phyloP scores from a whole-genome alignment of 2,329 filamentous ascomycete genomes.

The Monosporascus ibericus region DNA sequence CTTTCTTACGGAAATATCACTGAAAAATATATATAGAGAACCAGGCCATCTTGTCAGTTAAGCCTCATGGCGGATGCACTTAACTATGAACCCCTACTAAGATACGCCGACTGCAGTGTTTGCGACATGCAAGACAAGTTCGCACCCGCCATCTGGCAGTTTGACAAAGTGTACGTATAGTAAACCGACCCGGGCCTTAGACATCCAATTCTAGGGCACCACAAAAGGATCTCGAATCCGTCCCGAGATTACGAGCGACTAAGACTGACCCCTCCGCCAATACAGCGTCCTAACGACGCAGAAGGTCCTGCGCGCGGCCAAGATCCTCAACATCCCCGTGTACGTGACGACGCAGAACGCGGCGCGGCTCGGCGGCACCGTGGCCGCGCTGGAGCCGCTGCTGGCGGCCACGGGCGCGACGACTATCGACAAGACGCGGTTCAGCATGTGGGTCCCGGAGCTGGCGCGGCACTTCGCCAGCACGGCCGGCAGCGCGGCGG shows the following conservation, averaged over 20 bases:
- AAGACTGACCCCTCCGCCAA: not conserved
- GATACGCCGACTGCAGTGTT: conserved; percentile 49
- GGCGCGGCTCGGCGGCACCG: conserved; percentile 71
- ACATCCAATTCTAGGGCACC: too few species aligned
- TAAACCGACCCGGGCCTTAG: not conserved
- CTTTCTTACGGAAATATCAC: not conserved
- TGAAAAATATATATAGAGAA: conserved; percentile 30
- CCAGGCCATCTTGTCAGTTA: conserved; percentile 44
- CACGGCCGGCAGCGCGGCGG: conserved; percentile 16
- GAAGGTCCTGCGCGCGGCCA: conserved; percentile 62
- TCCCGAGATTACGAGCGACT: not conserved
- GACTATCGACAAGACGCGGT: conserved; percentile 73
- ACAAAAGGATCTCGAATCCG: conserved; percentile 8
- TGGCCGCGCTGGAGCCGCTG: conserved; percentile 58
- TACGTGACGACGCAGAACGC: conserved; percentile 82
- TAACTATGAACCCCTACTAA: conserved; percentile 6
- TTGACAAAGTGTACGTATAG: conserved; percentile 64
- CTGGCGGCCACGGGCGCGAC: conserved; percentile 48
- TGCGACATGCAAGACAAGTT: conserved; percentile 97
- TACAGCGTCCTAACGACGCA: conserved; percentile 57
- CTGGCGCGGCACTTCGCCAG: conserved; percentile 39
- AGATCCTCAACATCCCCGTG: conserved; percentile 67
- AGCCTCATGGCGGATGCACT: too few species aligned
- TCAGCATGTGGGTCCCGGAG: conserved; percentile 78
- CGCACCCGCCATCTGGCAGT: conserved; percentile 74